Evolutionary conservation across 768 basidiomycete species (phyloP).

Genomic region (Kwoniella botswanensis): DNA sequence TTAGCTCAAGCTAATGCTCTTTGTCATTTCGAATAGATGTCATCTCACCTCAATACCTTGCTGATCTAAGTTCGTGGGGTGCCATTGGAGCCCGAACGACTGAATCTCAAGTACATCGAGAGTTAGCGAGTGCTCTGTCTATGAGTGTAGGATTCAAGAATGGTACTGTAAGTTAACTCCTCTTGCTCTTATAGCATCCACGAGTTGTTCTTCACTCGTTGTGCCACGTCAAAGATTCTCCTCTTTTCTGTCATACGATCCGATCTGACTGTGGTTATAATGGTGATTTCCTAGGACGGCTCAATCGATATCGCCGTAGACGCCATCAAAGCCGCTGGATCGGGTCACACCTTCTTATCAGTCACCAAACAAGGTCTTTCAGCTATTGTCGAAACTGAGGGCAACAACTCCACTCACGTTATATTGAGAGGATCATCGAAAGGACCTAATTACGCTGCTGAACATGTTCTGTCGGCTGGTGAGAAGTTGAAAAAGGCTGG

Average conservation of each 20-base stretch:
- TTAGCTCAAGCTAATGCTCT: background rate
- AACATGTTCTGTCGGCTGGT: constrained; percentile 76
- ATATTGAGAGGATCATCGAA: constrained; percentile 88
- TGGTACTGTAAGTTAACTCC: constrained; percentile 64
- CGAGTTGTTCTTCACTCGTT: too few species aligned
- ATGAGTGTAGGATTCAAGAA: constrained; percentile 99
- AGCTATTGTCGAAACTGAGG: constrained; percentile 84
- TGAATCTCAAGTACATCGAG: constrained; percentile 58
- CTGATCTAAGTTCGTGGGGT: constrained; percentile 59
- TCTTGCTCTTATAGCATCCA: background rate
- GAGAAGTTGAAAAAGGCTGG: constrained; percentile 79
- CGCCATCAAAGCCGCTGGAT: constrained; percentile 88
- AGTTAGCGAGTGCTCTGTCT: constrained; percentile 66
- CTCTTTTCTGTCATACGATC: too few species aligned
- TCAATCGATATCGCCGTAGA: constrained; percentile 89
- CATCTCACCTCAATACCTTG: constrained; percentile 60
- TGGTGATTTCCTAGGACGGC: constrained; percentile 65
- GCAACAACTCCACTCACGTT: constrained; percentile 88
- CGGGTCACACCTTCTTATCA: constrained; percentile 91
- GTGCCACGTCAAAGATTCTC: too few species aligned
- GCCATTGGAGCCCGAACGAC: constrained; percentile 70
- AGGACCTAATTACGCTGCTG: constrained; percentile 85
- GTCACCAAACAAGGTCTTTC: constrained; percentile 88
- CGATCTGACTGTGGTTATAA: too few species aligned
- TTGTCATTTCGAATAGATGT: constrained; percentile 48